Percentiles rank a stretch among this genome's conserved stretches.
These are phyloP conservation scores for Chlamydomonas reinhardtii DNA, from an alignment of 163 green algal genomes.

Conservation along the genomic window DNA sequence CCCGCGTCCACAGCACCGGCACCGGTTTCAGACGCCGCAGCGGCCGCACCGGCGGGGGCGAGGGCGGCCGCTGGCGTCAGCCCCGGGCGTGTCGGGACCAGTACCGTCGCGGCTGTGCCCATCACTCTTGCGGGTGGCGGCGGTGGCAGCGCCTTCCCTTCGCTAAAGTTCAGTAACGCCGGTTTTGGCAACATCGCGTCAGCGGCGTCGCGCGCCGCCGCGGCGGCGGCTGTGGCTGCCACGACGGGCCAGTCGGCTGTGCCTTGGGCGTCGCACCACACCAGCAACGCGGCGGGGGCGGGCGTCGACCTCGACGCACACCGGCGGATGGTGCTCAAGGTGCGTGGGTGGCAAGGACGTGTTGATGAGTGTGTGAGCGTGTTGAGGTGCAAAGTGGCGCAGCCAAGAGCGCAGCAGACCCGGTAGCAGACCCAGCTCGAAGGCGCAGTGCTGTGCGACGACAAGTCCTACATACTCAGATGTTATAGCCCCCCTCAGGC, in stretches of 20 bases:
- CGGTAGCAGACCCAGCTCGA: no score
- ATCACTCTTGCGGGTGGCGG: neutral
- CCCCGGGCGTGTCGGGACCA: no score
- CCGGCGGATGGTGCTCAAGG: constrained; percentile 43
- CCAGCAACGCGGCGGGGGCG: constrained; percentile 17
- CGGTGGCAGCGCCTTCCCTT: neutral
- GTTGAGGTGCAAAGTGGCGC: no score
- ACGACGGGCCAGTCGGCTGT: constrained; percentile 22
- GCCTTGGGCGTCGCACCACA: constrained; percentile 38
- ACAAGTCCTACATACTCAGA: no score
- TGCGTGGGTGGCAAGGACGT: neutral
- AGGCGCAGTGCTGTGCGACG: no score
- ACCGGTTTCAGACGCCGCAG: no score
- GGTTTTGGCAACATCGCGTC: constrained; percentile 23
- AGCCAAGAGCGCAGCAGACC: no score
- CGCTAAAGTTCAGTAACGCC: constrained; percentile 13
- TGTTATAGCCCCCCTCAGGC: no score
- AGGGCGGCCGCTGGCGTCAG: no score
- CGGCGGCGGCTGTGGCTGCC: constrained; percentile 4
- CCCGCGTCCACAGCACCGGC: neutral
- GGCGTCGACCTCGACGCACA: constrained; percentile 36
- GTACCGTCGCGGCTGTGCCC: neutral
- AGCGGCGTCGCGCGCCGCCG: constrained; percentile 15
- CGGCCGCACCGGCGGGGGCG: no score
- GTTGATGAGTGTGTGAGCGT: no score